Evolutionary conservation across 2,329 filamentous ascomycete genomes (phyloP).

Genomic region (Metarhizium album): DNA sequence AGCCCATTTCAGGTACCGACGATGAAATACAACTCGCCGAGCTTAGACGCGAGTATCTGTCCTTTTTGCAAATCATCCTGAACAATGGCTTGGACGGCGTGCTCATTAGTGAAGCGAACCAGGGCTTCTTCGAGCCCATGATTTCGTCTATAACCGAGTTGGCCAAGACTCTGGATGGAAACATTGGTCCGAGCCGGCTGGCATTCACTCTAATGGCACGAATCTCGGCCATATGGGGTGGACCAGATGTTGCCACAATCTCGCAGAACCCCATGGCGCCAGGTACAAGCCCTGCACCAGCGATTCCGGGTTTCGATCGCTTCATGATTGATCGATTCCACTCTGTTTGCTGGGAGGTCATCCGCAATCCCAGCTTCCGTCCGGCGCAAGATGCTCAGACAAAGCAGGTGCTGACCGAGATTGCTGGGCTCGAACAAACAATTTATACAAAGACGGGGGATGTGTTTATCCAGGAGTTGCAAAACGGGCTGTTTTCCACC

Average conservation of each 20-base stretch:
- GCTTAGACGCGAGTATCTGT: slow-evolving; percentile 86
- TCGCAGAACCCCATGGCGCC: slow-evolving; percentile 39
- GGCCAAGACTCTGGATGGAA: slow-evolving; percentile 62
- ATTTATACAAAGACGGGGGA: slow-evolving; percentile 87
- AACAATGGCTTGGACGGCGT: slow-evolving; percentile 84
- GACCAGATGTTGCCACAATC: slow-evolving; percentile 60
- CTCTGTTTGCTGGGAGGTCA: slow-evolving; percentile 78
- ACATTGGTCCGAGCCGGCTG: slow-evolving; percentile 51
- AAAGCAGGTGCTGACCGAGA: slow-evolving; percentile 78
- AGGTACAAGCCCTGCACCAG: slow-evolving; percentile 39
- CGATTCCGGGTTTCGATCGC: slow-evolving; percentile 78
- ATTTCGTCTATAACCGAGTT: slow-evolving; percentile 78
- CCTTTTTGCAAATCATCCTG: slow-evolving; percentile 81
- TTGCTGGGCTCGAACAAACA: slow-evolving; percentile 74
- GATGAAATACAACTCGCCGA: slow-evolving; percentile 93
- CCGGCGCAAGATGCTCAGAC: slow-evolving; percentile 75
- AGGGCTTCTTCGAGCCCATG: slow-evolving; percentile 79
- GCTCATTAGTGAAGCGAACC: slow-evolving; percentile 81
- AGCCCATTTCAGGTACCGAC: slow-evolving; percentile 81
- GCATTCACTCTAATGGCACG: slow-evolving; percentile 73
- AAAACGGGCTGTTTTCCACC: slow-evolving; percentile 50
- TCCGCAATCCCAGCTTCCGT: slow-evolving; percentile 68
- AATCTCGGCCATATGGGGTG: slow-evolving; percentile 86
- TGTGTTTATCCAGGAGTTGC: slow-evolving; percentile 62
- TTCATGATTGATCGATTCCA: slow-evolving; percentile 90